These are phyloP conservation scores for Miscanthus lutarioriparius DNA, from an alignment of 176 grass and related monocot genomes.

Conservation along the genomic window DNA sequence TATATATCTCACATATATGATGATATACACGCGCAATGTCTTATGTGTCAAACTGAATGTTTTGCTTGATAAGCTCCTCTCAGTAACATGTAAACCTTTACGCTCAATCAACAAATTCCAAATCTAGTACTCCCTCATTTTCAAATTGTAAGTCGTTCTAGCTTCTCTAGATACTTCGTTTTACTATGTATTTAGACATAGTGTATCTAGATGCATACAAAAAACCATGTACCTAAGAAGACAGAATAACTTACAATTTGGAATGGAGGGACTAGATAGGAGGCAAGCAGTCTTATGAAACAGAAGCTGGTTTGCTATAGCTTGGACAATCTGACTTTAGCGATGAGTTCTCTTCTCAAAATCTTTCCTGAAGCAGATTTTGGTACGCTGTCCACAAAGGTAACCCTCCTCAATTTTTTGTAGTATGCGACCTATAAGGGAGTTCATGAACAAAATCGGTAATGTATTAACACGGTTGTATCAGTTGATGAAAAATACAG, in stretches of 20 bases:
- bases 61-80: background rate
- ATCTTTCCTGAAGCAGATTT: constrained; percentile 86
- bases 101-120: background rate
- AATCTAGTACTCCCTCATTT: background rate
- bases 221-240: background rate
- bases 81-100: background rate
- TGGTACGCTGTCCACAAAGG: constrained; percentile 71
- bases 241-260: background rate
- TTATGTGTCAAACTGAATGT: background rate
- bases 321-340: constrained; percentile 77
- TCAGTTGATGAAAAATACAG: background rate
- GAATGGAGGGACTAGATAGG: background rate
- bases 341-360: constrained; percentile 75
- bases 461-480: background rate
- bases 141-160: background rate
- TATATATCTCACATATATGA: background rate
- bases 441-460: background rate
- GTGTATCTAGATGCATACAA: background rate
- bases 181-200: background rate
- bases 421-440: constrained; percentile 64
- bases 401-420: constrained; percentile 79
- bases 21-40: background rate
- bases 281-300: background rate
- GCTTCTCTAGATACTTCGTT: background rate
- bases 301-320: constrained; percentile 38